Conservation (phyloP, 2,329 filamentous ascomycete genomes). For the Hymenoscyphus salicellus region DNA sequence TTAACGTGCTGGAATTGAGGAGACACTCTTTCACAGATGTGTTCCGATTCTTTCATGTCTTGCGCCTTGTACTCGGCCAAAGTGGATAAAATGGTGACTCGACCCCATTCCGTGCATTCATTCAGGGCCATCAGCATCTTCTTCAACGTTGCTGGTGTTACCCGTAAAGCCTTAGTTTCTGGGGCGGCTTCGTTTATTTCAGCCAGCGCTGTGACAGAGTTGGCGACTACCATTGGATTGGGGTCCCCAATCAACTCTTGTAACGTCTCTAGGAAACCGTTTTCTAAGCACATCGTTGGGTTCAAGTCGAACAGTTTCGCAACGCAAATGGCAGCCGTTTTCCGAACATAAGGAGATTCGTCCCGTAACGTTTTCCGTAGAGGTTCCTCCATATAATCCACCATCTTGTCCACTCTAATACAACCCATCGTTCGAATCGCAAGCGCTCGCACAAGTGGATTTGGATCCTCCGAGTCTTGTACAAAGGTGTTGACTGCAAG, state of each 20-base stretch:
- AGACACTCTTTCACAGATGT: constrained; percentile 93
- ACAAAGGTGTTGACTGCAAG: constrained; percentile 98
- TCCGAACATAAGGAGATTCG: constrained; percentile 96
- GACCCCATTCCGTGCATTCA: constrained; percentile 97
- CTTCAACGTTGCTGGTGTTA: constrained; percentile 81
- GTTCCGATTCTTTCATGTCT: constrained; percentile 95
- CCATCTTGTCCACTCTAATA: constrained; percentile 98
- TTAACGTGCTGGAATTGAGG: constrained; percentile 99
- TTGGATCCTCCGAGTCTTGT: constrained; percentile 97
- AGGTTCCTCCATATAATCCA: constrained; percentile 99
- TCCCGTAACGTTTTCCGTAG: constrained; percentile 92
- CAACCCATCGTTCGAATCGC: constrained; percentile 98
- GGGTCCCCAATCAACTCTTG: constrained; percentile 96
- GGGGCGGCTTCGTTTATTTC: constrained; percentile 90
- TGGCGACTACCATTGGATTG: constrained; percentile 98
- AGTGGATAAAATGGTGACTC: constrained; percentile 88
- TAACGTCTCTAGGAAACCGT: constrained; percentile 88
- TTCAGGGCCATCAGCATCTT: constrained; percentile 96
- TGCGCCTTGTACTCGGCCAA: constrained; percentile 80
- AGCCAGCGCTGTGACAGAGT: constrained; percentile 87
- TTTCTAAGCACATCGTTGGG: constrained; percentile 87
- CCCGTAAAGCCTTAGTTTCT: constrained; percentile 80
- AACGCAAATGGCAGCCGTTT: constrained; percentile 96
- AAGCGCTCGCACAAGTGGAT: constrained; percentile 88
- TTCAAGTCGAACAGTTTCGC: constrained; percentile 97